Evolutionary conservation across 2,329 filamentous ascomycete genomes (phyloP).

Genomic region (Talaromyces amestolkiae): DNA sequence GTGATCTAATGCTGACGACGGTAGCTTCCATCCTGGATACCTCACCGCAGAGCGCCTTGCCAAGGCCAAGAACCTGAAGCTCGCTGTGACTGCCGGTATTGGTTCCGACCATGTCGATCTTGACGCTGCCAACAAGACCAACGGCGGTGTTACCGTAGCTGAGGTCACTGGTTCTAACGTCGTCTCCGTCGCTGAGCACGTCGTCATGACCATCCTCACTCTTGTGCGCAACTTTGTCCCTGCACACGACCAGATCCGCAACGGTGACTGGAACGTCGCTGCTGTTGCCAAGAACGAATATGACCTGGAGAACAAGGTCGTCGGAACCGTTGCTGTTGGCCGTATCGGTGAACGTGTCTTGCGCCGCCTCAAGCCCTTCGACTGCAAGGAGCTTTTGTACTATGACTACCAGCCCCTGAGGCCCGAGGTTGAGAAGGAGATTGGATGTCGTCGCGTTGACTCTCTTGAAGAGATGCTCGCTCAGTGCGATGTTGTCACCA

Average conservation of each 20-base stretch:
- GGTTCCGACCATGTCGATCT: conserved; percentile 98
- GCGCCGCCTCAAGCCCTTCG: conserved; percentile 91
- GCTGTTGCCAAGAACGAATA: conserved; percentile 97
- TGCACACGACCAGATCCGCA: conserved; percentile 87
- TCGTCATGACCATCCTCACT: conserved; percentile 96
- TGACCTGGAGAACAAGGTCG: conserved; percentile 94
- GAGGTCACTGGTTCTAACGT: conserved; percentile 99
- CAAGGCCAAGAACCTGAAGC: conserved; percentile 98
- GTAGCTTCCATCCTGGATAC: conserved; percentile 95
- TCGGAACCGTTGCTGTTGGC: conserved; percentile 95
- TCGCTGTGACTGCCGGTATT: conserved; percentile 95
- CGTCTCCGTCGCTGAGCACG: conserved; percentile 97
- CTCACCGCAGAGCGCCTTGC: conserved; percentile 92
- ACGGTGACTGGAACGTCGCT: conserved; percentile 92
- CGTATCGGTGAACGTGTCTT: conserved; percentile 98
- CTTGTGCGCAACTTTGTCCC: conserved; percentile 98
- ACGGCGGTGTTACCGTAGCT: conserved; percentile 93
- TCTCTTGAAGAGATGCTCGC: conserved; percentile 87
- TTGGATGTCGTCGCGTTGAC: conserved; percentile 87
- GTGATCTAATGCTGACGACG: no score
- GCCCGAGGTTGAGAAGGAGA: conserved; percentile 86
- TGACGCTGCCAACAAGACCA: conserved; percentile 95
- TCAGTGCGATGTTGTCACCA: conserved; percentile 96
- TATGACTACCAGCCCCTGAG: conserved; percentile 96
- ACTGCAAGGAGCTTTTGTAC: conserved; percentile 99